Percentiles rank a stretch among this genome's conserved stretches.
Evolutionary conservation across 2,329 filamentous ascomycete species (phyloP).

Genomic region (Orbilia brochopaga): DNA sequence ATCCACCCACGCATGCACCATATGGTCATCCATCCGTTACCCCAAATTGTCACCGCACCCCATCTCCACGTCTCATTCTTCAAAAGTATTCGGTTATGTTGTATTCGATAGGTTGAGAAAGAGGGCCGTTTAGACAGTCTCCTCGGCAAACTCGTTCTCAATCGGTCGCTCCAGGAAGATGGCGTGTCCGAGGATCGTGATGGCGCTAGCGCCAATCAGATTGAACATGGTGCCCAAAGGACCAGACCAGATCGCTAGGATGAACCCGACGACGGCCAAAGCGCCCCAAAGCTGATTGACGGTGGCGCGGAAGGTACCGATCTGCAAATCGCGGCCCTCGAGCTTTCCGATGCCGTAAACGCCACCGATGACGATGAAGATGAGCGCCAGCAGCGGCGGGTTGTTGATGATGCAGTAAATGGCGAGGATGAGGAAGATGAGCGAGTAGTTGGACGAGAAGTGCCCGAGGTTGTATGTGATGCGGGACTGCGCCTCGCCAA

Average conservation of each 20-base stretch:
- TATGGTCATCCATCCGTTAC: too few species aligned
- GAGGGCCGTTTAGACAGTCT: constrained; percentile 82
- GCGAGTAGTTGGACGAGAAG: constrained; percentile 98
- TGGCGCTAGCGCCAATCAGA: constrained; percentile 93
- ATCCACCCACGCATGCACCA: not conserved
- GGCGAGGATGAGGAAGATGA: constrained; percentile 90
- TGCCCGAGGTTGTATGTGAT: constrained; percentile 97
- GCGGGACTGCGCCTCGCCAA: constrained; percentile 84
- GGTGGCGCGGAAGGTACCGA: constrained; percentile 77
- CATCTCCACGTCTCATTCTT: too few species aligned
- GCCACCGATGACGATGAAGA: constrained; percentile 81
- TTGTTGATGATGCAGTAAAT: constrained; percentile 95
- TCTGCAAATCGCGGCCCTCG: constrained; percentile 82
- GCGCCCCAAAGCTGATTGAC: constrained; percentile 93
- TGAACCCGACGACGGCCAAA: constrained; percentile 80
- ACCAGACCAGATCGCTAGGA: constrained; percentile 82
- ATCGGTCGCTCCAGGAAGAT: constrained; percentile 97
- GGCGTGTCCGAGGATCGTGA: constrained; percentile 93
- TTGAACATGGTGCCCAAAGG: constrained; percentile 86
- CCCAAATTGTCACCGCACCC: not conserved
- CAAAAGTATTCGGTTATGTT: not conserved
- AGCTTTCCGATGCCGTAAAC: constrained; percentile 92
- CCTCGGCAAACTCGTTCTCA: constrained; percentile 99
- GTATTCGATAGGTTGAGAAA: not conserved
- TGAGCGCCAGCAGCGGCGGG: constrained; percentile 84